Percentiles rank a stretch among this genome's conserved stretches.
phyloP scores from a whole-genome alignment of 805 yeast genomes.

The Tetrapisispora arboricola region DNA sequence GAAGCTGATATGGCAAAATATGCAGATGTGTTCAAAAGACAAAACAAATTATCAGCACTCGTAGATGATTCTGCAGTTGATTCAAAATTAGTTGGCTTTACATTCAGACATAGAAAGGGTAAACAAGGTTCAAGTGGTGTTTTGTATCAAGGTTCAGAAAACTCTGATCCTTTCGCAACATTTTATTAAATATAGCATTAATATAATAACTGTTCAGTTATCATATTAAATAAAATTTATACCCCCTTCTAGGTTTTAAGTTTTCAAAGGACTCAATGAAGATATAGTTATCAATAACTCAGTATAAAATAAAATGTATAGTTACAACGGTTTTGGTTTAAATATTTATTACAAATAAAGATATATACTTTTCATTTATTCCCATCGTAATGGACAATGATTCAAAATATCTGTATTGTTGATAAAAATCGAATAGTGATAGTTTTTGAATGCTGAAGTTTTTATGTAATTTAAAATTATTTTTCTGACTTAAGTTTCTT shows the following conservation, averaged over 20 bases:
- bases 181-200: too few relatives aligned
- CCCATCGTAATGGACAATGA: too few relatives aligned
- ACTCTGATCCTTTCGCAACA: constrained; percentile 31
- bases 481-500: too few relatives aligned
- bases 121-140: constrained; percentile 31
- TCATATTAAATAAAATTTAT: too few relatives aligned
- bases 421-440: too few relatives aligned
- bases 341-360: background rate
- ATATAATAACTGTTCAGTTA: too few relatives aligned
- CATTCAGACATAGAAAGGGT: constrained; percentile 70
- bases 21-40: constrained; percentile 92
- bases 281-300: too few relatives aligned
- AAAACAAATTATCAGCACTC: constrained; percentile 68
- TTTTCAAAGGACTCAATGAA: too few relatives aligned
- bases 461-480: too few relatives aligned
- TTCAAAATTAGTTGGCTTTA: constrained; percentile 85
- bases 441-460: too few relatives aligned
- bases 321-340: background rate
- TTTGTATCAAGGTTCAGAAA: constrained; percentile 27
- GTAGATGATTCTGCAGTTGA: constrained; percentile 46
- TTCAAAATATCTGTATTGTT: too few relatives aligned
- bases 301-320: background rate
- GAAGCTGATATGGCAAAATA: constrained; percentile 96
- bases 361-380: background rate
- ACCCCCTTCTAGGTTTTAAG: too few relatives aligned